Base-by-base conservation (phyloP, 2,329 filamentous ascomycete species). In the Scortechinia acanthostroma region DNA sequence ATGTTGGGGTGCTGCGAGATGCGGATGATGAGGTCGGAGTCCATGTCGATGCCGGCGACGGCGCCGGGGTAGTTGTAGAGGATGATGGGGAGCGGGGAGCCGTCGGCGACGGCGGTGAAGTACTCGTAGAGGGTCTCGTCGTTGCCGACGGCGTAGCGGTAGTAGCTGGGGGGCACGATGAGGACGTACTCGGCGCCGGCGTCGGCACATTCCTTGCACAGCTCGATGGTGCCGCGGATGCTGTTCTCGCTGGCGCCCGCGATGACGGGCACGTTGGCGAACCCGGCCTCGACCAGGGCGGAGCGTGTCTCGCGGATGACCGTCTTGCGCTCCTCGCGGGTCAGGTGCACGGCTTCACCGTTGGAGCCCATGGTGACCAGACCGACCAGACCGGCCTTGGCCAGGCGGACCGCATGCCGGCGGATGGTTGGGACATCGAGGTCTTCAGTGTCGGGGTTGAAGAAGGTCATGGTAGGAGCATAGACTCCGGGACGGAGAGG, bases 51-150 rank as follows among this genome's bases (percentile, higher is more conserved):
- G 43, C 89, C 89, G 4, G 87, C 77, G 4, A 93, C 89, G 43
- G 88, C 89, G 44, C 88, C 88, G 1, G 89, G 89, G 69, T 93
- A 95, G 71, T 94, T 95, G 77, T 95, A 95, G 42, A 95, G 70
- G 51, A 94, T 77, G 45, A 95, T 62, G n/a, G 88, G 87, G 5
- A 93, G 67, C 3, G 87, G 83, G 43, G 82, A 87, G 30, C 63
- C 73, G 61, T 91, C 85, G 42, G 89, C 89, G 3, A 95, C 86
- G 46, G 76, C 74, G 46, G 71, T 76, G 68, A 84, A 91, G 69
- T 86, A 91, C 53, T 84, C 76, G 57, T 82, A 76, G 47, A 94
- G 72, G 48, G 86, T 76, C 43, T 80, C 74, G 54, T 91, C 85
- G 59, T 87, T 19, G 6, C 35, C 84, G 62, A 88, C 83, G 53